Base-by-base conservation (phyloP, 208 protist genomes). In the Trypanosomatidae sp. region DNA sequence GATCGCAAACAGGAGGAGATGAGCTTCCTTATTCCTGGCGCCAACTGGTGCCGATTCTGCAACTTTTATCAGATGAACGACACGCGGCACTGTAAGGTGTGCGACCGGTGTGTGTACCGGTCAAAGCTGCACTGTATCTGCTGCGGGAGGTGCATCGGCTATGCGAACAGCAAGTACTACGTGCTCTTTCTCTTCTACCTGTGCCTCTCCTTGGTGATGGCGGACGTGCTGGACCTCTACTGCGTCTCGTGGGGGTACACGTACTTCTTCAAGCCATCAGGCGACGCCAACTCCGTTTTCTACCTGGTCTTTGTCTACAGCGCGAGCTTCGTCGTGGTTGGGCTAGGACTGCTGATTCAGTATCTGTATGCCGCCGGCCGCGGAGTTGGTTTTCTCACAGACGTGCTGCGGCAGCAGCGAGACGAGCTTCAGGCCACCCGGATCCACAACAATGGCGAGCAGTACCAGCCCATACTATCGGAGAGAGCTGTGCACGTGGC, bases 51-150 rank as follows among this genome's bases (percentile, higher is more conserved):
- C 77, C 81, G 69, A 15, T 83, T 86, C 71, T 94, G 91, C 76
- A 69, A 62, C 19, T 77, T 91, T 50, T 96, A 93, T 74, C 87
- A 91, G 77, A 78, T 92, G 58, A 77, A 91, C 22, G 79, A 88
- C 44, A 91, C 86, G 30, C 88, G 93, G 28, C 95, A 97, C 83
- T 98, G 95, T 80, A 67, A 50, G 13, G 66, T 66, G 19, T 98
- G 95, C 73, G 73, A 80, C 41, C 77, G 74, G 33, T 98, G 96
- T 69, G 81, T 97, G 22, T 82, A 81, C 55, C 68, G 70, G 39
- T 87, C 87, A 64, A 86, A 96, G 66, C 76, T 95, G 72, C 96
- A 98, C 79, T 96, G 88, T 68, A 52, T 80, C 62, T 97, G 81
- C 82, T 81, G 96, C 30, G 90, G 89, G 65, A 77, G 81, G 41